Conservation (phyloP, 306 rosid genomes). For the Begonia loranthoides region DNA sequence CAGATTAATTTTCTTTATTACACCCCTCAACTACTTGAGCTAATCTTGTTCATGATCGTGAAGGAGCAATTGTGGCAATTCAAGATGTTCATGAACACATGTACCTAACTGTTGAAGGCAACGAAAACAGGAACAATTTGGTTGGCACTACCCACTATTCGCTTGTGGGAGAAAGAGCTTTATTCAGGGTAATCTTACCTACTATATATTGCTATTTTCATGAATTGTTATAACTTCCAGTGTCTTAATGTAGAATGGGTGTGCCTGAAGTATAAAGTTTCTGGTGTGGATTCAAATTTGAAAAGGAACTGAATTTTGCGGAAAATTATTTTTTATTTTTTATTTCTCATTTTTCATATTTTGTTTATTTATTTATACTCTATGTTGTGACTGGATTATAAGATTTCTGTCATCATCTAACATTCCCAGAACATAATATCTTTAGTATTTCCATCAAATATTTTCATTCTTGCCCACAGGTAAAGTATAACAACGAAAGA, state of each 20-base stretch:
- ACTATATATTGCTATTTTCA: not conserved
- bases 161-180: slow-evolving; percentile 83
- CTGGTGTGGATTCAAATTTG: too few relatives aligned
- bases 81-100: slow-evolving; percentile 80
- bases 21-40: slow-evolving; percentile 14
- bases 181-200: slow-evolving; percentile 62
- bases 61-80: slow-evolving; percentile 87
- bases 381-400: too few relatives aligned
- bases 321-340: too few relatives aligned
- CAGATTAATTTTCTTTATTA: slow-evolving; percentile 6
- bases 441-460: not conserved
- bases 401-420: too few relatives aligned
- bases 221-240: not conserved
- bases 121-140: slow-evolving; percentile 35
- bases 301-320: too few relatives aligned
- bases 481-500: slow-evolving; percentile 42
- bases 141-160: slow-evolving; percentile 75
- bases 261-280: too few relatives aligned
- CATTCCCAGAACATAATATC: too few relatives aligned
- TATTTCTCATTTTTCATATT: too few relatives aligned
- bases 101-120: slow-evolving; percentile 73
- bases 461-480: slow-evolving; percentile 20
- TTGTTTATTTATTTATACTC: too few relatives aligned
- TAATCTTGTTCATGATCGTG: slow-evolving; percentile 25
- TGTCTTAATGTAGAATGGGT: too few relatives aligned